A percentile compares a stretch with the other conserved stretches of the same genome.
phyloP scores from a whole-genome alignment of 257 asterid species.

The Nicotiana knightiana region DNA sequence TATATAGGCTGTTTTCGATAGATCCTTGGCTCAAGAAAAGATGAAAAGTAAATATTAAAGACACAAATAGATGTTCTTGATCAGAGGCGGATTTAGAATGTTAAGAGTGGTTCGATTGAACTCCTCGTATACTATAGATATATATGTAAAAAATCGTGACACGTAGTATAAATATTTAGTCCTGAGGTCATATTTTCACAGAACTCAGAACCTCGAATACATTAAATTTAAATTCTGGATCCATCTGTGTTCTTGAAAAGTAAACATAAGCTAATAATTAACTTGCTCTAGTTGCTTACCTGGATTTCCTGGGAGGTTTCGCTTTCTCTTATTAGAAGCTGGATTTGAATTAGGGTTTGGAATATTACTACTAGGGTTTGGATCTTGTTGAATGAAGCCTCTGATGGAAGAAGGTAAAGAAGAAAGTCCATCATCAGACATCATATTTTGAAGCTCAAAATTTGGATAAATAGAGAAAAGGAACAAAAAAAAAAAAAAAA shows the following conservation, averaged over 20 bases:
- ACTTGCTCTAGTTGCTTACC: conserved; percentile 20
- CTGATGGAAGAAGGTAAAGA: conserved; percentile 51
- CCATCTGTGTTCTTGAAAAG: neutral
- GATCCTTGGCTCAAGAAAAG: neutral
- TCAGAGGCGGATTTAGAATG: neutral
- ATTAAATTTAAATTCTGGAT: neutral
- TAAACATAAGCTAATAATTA: neutral
- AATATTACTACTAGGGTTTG: conserved; percentile 15
- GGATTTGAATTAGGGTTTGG: conserved; percentile 33
- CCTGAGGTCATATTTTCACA: neutral
- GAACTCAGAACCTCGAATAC: neutral
- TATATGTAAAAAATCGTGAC: neutral
- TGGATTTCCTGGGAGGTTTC: conserved; percentile 89
- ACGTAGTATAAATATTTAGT: neutral
- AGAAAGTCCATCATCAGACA: conserved; percentile 64
- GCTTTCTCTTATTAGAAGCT: conserved; percentile 44
- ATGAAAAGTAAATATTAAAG: neutral
- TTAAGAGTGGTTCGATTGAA: neutral
- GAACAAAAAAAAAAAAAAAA: neutral
- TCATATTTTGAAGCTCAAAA: conserved; percentile 35
- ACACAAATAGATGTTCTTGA: neutral
- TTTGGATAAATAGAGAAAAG: neutral
- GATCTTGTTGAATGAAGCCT: conserved; percentile 74
- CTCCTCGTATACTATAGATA: neutral
- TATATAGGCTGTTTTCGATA: too few relatives aligned